Evolutionary conservation across 345 rosid species (phyloP).

Genomic region (Linum usitatissimum): DNA sequence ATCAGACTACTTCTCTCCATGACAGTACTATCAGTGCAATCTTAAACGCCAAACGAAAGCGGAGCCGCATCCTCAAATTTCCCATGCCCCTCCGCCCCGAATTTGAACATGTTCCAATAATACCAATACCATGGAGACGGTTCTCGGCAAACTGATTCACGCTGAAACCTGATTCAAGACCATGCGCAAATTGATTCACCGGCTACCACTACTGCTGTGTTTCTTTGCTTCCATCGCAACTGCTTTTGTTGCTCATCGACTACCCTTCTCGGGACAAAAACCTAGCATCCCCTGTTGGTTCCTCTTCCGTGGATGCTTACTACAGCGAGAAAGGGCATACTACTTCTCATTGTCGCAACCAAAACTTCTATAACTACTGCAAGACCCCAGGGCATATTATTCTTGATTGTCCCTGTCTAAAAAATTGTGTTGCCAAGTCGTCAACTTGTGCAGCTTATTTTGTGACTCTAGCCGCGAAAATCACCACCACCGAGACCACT

Average conservation of each 20-base stretch:
- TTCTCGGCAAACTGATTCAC: neutral
- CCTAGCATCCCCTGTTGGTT: too few relatives aligned
- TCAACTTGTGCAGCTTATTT: too few relatives aligned
- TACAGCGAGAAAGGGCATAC: neutral
- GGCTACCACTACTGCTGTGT: too few relatives aligned
- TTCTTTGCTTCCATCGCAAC: too few relatives aligned
- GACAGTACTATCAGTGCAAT: neutral
- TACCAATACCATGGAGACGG: neutral
- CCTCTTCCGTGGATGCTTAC: too few relatives aligned
- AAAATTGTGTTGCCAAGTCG: too few relatives aligned
- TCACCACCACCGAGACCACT: too few relatives aligned
- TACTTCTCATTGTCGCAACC: neutral
- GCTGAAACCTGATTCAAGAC: neutral
- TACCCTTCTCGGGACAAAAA: too few relatives aligned
- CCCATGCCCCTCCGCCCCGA: neutral
- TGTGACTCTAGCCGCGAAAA: too few relatives aligned
- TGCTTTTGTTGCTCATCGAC: too few relatives aligned
- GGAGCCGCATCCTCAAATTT: neutral
- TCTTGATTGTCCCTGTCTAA: neutral
- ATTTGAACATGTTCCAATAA: neutral
- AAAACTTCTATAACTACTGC: neutral
- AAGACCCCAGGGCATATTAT: neutral
- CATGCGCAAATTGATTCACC: neutral
- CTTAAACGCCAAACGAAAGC: neutral
- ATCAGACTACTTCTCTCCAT: neutral